phyloP scores from a whole-genome alignment of 163 green algal species.

The Trebouxia gelatinosa region DNA sequence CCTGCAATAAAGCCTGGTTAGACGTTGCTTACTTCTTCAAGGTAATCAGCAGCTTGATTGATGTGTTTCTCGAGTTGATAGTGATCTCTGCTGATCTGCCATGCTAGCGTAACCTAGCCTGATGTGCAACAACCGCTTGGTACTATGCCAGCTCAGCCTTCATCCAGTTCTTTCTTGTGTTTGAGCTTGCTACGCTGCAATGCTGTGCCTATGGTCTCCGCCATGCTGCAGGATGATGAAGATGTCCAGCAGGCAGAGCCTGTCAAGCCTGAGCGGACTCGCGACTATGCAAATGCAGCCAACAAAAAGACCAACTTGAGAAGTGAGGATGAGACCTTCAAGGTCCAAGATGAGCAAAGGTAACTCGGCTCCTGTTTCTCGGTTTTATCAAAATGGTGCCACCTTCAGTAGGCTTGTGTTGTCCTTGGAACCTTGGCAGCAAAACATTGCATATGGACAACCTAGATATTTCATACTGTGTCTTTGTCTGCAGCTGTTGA shows the following conservation, averaged over 20 bases:
- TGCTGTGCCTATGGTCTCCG: neutral
- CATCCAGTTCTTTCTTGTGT: neutral
- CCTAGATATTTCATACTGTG: no score
- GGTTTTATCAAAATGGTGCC: no score
- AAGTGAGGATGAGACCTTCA: constrained; percentile 59
- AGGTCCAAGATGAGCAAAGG: constrained; percentile 46
- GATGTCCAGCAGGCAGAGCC: constrained; percentile 37
- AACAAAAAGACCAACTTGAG: constrained; percentile 42
- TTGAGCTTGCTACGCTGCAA: neutral
- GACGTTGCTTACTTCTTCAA: constrained; percentile 87
- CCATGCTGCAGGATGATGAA: constrained; percentile 52
- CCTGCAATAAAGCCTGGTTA: constrained; percentile 66
- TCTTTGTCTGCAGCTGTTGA: no score
- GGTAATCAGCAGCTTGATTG: constrained; percentile 12
- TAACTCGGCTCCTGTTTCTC: no score
- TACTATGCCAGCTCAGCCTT: neutral
- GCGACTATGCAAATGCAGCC: constrained; percentile 18
- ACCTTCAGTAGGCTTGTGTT: no score
- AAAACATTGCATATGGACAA: no score
- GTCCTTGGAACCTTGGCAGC: no score
- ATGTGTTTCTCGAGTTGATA: neutral
- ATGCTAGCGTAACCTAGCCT: no score
- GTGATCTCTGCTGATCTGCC: neutral
- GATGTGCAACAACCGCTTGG: neutral
- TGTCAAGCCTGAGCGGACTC: neutral